Conservation (phyloP, 768 basidiomycete genomes). For the Pleurotus sapidus region DNA sequence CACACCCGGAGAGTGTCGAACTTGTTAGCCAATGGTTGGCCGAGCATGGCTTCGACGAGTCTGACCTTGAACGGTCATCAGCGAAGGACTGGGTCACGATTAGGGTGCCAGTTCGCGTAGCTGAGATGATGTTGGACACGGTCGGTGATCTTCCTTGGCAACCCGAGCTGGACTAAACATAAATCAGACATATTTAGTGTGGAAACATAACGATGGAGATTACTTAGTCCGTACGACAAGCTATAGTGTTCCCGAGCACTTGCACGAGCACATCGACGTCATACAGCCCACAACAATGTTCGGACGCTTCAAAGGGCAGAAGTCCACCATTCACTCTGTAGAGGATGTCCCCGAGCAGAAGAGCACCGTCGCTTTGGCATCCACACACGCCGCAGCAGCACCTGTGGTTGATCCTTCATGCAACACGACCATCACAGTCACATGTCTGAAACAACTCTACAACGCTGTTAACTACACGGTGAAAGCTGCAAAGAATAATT, state of each 20-base stretch:
- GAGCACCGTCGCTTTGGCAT: background rate
- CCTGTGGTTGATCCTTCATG: constrained; percentile 44
- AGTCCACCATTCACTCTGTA: constrained; percentile 35
- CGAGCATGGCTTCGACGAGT: constrained; percentile 48
- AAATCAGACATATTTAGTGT: constrained; percentile 58
- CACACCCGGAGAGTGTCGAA: constrained; percentile 48
- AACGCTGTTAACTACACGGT: constrained; percentile 46
- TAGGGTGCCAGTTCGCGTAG: constrained; percentile 52
- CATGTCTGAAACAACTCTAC: constrained; percentile 54
- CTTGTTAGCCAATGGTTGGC: constrained; percentile 62
- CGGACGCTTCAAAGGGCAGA: constrained; percentile 40
- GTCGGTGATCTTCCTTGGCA: constrained; percentile 31
- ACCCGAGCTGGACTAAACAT: background rate
- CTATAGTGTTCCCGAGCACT: constrained; percentile 60
- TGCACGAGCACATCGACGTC: constrained; percentile 62
- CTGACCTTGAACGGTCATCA: constrained; percentile 50
- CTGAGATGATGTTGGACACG: constrained; percentile 69
- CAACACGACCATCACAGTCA: constrained; percentile 46
- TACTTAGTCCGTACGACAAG: constrained; percentile 61
- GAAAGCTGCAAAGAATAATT: constrained; percentile 37
- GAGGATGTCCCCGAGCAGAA: constrained; percentile 29
- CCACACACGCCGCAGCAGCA: constrained; percentile 21
- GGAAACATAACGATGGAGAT: constrained; percentile 53
- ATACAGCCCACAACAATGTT: constrained; percentile 77
- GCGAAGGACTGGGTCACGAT: constrained; percentile 71